Evolutionary conservation across 768 basidiomycete species (phyloP).

Genomic region (Phanerochaete carnosa): DNA sequence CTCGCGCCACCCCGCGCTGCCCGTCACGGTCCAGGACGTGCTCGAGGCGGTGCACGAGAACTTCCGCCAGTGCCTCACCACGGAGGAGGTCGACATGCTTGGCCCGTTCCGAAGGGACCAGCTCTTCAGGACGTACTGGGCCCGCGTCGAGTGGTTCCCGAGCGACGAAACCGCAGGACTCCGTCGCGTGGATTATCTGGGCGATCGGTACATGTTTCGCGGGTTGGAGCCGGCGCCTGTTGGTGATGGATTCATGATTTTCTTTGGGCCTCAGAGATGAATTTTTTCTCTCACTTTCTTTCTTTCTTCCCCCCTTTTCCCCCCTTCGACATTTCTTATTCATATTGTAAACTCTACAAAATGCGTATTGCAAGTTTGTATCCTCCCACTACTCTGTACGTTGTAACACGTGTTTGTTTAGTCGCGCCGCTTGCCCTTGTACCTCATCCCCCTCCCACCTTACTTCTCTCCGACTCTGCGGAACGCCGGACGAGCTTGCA

Average conservation of each 20-base stretch:
- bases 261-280: conserved; percentile 22
- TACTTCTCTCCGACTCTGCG: neutral
- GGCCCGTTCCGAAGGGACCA: conserved; percentile 12
- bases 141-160: conserved; percentile 24
- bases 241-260: conserved; percentile 37
- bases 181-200: conserved; percentile 45
- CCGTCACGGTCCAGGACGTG: conserved; percentile 45
- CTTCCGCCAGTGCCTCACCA: conserved; percentile 32
- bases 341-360: conserved; percentile 1
- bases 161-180: conserved; percentile 26
- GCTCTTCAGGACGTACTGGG: conserved; percentile 17
- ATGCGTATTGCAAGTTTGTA: neutral
- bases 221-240: conserved; percentile 50
- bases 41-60: conserved; percentile 42
- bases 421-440: no score
- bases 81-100: conserved; percentile 25
- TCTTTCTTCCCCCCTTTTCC: no score
- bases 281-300: neutral
- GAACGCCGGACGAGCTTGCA: neutral
- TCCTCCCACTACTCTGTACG: neutral
- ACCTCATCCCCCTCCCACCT: no score
- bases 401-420: neutral
- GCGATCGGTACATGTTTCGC: conserved; percentile 44
- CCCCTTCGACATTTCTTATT: no score
- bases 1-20: conserved; percentile 19